These are phyloP conservation scores for Lobosporangium transversale DNA, from an alignment of 192 early-diverging fungal species.

Conservation along the genomic window DNA sequence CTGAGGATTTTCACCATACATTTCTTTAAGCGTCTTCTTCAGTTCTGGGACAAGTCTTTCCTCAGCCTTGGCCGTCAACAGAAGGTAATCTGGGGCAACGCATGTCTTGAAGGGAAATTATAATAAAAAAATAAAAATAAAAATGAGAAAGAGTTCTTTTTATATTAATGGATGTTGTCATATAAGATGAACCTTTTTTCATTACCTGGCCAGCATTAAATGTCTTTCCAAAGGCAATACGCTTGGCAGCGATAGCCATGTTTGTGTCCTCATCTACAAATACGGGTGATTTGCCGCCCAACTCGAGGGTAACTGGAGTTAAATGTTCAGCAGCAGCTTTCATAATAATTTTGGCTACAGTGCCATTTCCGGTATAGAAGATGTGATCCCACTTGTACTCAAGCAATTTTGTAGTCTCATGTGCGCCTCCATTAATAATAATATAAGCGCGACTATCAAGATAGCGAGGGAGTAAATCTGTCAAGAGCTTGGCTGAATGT, in stretches of 20 bases:
- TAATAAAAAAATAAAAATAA: not conserved
- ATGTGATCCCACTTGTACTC: slow-evolving; percentile 87
- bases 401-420: slow-evolving; percentile 82
- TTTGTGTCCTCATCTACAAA: slow-evolving; percentile 77
- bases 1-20: slow-evolving; percentile 63
- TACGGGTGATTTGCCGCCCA: slow-evolving; percentile 90
- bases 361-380: slow-evolving; percentile 90
- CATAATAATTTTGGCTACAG: slow-evolving; percentile 88
- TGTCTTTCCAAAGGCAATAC: slow-evolving; percentile 88
- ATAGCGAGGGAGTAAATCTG: slow-evolving; percentile 76
- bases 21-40: slow-evolving; percentile 48
- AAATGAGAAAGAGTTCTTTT: not conserved
- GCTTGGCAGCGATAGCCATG: slow-evolving; percentile 70
- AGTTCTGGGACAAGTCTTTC: slow-evolving; percentile 68
- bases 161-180: not conserved
- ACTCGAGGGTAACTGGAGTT: slow-evolving; percentile 88
- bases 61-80: slow-evolving; percentile 70
- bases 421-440: slow-evolving; percentile 82
- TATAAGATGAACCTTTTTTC: not conserved
- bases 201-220: slow-evolving; percentile 88
- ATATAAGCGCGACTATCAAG: slow-evolving; percentile 73
- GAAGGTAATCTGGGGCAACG: slow-evolving; percentile 87
- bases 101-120: slow-evolving; percentile 67
- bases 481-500: slow-evolving; percentile 71
- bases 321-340: slow-evolving; percentile 85